These are phyloP conservation scores for Quercus parvula DNA, from an alignment of 306 rosid species.

Conservation along the genomic window DNA sequence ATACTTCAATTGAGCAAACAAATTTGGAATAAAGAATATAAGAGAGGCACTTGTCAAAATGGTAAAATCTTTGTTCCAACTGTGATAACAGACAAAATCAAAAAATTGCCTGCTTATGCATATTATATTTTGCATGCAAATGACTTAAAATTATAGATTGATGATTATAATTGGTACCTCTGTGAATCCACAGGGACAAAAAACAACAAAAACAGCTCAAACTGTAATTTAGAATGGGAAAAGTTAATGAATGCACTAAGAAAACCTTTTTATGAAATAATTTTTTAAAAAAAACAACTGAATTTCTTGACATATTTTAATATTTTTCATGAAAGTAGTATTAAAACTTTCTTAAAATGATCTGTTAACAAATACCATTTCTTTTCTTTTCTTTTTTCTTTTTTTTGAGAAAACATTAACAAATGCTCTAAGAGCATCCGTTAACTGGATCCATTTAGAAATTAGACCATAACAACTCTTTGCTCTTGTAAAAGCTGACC, in stretches of 20 bases:
- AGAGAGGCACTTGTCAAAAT: background rate
- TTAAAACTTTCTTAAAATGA: too few relatives aligned
- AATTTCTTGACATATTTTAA: too few relatives aligned
- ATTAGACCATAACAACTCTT: background rate
- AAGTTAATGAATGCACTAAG: too few relatives aligned
- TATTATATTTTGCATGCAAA: background rate
- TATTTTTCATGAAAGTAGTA: too few relatives aligned
- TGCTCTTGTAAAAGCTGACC: background rate
- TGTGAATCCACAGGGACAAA: background rate
- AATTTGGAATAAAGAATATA: background rate
- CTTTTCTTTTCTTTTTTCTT: too few relatives aligned
- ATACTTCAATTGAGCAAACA: background rate
- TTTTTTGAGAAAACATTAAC: too few relatives aligned
- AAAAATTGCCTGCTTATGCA: too few relatives aligned
- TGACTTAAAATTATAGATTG: background rate
- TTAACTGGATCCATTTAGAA: too few relatives aligned
- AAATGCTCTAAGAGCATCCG: too few relatives aligned
- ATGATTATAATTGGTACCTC: background rate
- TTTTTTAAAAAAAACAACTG: too few relatives aligned
- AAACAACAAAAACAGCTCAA: background rate
- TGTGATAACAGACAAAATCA: background rate
- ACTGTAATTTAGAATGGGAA: background rate
- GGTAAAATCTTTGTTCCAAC: background rate
- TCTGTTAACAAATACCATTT: too few relatives aligned
- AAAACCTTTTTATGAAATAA: too few relatives aligned